phyloP scores from a whole-genome alignment of 306 rosid species.

The Malus orientalis region DNA sequence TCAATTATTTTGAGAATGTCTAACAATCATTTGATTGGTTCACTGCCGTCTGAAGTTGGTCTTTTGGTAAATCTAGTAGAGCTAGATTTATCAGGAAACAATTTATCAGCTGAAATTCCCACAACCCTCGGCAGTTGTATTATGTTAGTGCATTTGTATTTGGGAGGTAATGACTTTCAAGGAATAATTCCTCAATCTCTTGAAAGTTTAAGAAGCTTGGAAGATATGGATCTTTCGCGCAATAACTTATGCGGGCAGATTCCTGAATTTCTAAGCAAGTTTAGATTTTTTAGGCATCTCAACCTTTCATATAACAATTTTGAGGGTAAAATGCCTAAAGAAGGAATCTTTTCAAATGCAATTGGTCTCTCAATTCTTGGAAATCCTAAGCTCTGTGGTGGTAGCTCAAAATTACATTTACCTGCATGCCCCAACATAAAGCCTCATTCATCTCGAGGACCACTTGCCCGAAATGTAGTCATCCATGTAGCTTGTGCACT shows the following conservation, averaged over 20 bases:
- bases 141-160: no score
- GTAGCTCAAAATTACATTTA: neutral
- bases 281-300: neutral
- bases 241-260: neutral
- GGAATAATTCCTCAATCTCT: neutral
- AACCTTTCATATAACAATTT: neutral
- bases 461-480: neutral
- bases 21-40: rapidly evolving
- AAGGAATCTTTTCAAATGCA: neutral
- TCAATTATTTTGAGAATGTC: rapidly evolving
- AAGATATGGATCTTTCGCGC: neutral
- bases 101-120: neutral
- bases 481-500: neutral
- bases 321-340: neutral
- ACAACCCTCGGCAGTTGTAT: neutral
- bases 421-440: neutral
- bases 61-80: neutral
- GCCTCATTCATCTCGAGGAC: neutral
- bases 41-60: neutral
- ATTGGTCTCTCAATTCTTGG: neutral
- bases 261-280: neutral
- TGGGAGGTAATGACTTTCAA: no score
- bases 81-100: neutral
- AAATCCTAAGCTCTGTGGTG: neutral
- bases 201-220: neutral